Base-by-base conservation (phyloP, 371 early-diverging fungal species). In the Syncephalis plumigaleata region DNA sequence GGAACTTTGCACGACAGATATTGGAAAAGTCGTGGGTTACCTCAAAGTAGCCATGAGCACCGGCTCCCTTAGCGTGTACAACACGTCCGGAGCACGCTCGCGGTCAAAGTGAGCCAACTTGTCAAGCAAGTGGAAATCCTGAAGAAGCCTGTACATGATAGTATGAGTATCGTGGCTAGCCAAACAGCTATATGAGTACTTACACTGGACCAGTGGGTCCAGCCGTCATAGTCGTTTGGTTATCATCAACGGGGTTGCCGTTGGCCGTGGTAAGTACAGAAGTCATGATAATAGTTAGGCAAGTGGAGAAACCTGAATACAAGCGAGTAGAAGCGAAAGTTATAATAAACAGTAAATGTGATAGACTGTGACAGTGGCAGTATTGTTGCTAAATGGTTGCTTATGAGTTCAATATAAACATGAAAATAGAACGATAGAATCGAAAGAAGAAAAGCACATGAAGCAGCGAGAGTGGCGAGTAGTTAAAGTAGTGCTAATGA, bases 21-120 rank as follows among this genome's bases (percentile, higher is more conserved):
- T 79, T 58, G 39, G 76, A 64, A 46, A 86, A 63, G 57, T 83
- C 83, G 54, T 77, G 66, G 38, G 83, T 81, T 21, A 81, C 80
- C 70, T 79, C 77, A 63, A 86, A 84, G 60, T 73, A 66, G 43
- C 87, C 87, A 55, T 81, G 82, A 44, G 84, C 84, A 48, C 82
- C 84, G 49, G 78, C 79, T 26, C 84, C 84, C 55, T 79, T 80
- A 63, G 86, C 86, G 52, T 86, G 84, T 45, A 84, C 84, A 45
- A 84, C 86, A 53, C 84, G 77, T 53, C 83, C 22, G 84, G 84
- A 46, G 79, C 75, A 49, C 86, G 74, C 61, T 86, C 86, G 49
- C 78, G 77, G 65, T 84, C 84, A 68, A 85, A 85, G 64, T 81
- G 85, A 48, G 79, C 61, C n/a, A 84, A 64, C 61, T 85, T 85